These are phyloP conservation scores for Sporisorium sorghi DNA, from an alignment of 1,284 basidiomycete genomes.

Conservation along the genomic window DNA sequence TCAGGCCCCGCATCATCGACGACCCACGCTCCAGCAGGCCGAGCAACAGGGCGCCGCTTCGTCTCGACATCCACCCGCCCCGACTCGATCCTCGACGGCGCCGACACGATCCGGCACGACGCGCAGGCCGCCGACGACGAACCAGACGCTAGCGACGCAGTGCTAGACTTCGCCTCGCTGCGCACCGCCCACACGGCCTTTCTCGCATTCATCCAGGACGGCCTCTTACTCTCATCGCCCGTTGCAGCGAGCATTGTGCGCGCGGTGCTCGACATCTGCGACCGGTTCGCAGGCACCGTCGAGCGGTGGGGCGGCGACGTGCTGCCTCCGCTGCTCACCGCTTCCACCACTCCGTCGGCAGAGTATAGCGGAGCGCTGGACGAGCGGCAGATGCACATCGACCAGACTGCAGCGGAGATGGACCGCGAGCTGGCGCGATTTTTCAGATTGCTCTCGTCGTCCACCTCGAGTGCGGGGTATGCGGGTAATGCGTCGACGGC, in stretches of 20 bases:
- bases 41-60: slow-evolving; percentile 30
- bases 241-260: slow-evolving; percentile 75
- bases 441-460: slow-evolving; percentile 40
- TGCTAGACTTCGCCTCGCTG: slow-evolving; percentile 81
- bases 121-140: slow-evolving; percentile 50
- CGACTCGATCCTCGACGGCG: slow-evolving; percentile 34
- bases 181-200: slow-evolving; percentile 83
- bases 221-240: slow-evolving; percentile 79
- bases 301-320: slow-evolving; percentile 94
- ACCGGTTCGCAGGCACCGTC: slow-evolving; percentile 79
- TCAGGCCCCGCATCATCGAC: slow-evolving; percentile 38
- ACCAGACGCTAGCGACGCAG: slow-evolving; percentile 21
- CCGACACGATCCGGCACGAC: slow-evolving; percentile 24
- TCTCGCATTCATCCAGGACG: slow-evolving; percentile 81
- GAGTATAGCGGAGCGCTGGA: slow-evolving; percentile 76
- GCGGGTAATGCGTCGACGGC: slow-evolving; percentile 1
- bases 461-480: slow-evolving; percentile 2
- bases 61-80: slow-evolving; percentile 39
- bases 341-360: slow-evolving; percentile 68
- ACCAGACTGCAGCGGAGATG: slow-evolving; percentile 79
- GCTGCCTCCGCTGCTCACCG: slow-evolving; percentile 79
- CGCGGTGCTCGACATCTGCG: slow-evolving; percentile 82
- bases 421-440: slow-evolving; percentile 23
- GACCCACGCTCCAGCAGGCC: neutral
- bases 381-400: slow-evolving; percentile 77